Percentiles rank a stretch among this genome's conserved stretches.
Conservation (phyloP, 1,284 basidiomycete genomes). For the Coniferiporia sulphurascens region DNA sequence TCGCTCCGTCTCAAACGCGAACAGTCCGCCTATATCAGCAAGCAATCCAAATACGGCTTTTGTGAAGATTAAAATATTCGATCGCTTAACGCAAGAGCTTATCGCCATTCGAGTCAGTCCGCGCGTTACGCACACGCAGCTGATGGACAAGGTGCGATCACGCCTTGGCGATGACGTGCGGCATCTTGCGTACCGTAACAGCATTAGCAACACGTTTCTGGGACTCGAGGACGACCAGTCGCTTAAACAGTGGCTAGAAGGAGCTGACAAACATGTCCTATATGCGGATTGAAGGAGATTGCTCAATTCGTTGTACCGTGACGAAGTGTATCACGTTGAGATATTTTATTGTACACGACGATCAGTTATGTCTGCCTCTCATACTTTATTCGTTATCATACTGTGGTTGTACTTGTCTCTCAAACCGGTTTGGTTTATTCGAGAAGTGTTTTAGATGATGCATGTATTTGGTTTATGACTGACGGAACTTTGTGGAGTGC, state of each 20-base stretch:
- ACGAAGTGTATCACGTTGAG: background rate
- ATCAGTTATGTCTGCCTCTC: background rate
- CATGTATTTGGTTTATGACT: background rate
- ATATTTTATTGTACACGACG: background rate
- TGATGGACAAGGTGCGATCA: constrained; percentile 88
- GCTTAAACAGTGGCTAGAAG: constrained; percentile 76
- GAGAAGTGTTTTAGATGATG: background rate
- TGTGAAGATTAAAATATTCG: constrained; percentile 98
- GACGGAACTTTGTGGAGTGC: background rate
- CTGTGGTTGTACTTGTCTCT: constrained; percentile 4
- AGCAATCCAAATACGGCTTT: constrained; percentile 78
- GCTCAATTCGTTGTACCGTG: background rate
- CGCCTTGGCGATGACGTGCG: constrained; percentile 76
- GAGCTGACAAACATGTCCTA: constrained; percentile 83
- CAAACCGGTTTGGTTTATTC: background rate
- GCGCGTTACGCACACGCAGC: constrained; percentile 77
- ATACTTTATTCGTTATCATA: constrained; percentile 17
- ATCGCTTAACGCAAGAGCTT: constrained; percentile 86
- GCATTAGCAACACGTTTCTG: constrained; percentile 58
- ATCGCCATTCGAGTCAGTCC: constrained; percentile 98
- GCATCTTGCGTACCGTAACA: constrained; percentile 71
- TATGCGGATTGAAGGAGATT: constrained; percentile 60
- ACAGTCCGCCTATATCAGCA: constrained; percentile 68
- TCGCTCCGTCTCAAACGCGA: constrained; percentile 42
- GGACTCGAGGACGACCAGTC: constrained; percentile 68